A percentile compares a stretch with the other conserved stretches of the same genome.
Conservation (phyloP, 2,329 filamentous ascomycete genomes). For the Colletotrichum orchidophilum region DNA sequence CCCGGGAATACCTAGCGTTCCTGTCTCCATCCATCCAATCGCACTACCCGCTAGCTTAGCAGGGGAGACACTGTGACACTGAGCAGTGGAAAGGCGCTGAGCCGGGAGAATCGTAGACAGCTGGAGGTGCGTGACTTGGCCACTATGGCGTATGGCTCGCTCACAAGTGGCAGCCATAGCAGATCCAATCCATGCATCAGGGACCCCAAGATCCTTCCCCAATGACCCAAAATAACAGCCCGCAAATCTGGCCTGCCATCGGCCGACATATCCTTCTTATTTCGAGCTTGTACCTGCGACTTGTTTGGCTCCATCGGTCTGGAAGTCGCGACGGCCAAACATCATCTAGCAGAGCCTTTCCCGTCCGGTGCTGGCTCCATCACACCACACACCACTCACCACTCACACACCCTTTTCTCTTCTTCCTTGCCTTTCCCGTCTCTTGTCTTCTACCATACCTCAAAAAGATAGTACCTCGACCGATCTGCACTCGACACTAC, state of each 20-base stretch:
- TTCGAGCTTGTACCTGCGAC: constrained; percentile 24
- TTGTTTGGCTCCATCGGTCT: background rate
- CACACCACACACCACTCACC: constrained; percentile 24
- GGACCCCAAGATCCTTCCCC: too few species aligned
- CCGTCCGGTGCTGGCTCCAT: constrained; percentile 28
- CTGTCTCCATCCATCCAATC: background rate
- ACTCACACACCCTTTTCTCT: constrained; percentile 16
- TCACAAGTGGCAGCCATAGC: too few species aligned
- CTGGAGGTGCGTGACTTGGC: constrained; percentile 4
- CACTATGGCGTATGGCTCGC: constrained; percentile 29
- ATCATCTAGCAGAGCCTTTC: constrained; percentile 15
- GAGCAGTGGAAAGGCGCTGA: background rate
- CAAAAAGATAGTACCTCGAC: constrained; percentile 8
- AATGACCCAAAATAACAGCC: constrained; percentile 7
- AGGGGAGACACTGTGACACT: constrained; percentile 25
- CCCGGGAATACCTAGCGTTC: constrained; percentile 27
- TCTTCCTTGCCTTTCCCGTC: constrained; percentile 28
- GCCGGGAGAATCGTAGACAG: background rate
- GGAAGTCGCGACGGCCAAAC: constrained; percentile 11
- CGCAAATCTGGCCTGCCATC: constrained; percentile 28
- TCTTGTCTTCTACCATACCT: constrained; percentile 32
- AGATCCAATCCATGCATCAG: background rate
- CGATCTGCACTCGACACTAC: constrained; percentile 24
- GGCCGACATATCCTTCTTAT: background rate
- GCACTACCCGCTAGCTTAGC: constrained; percentile 23